Percentiles rank a stretch among this genome's conserved stretches.
Evolutionary conservation across 768 basidiomycete species (phyloP).

Genomic region (Strobilomyces echinocephalus): DNA sequence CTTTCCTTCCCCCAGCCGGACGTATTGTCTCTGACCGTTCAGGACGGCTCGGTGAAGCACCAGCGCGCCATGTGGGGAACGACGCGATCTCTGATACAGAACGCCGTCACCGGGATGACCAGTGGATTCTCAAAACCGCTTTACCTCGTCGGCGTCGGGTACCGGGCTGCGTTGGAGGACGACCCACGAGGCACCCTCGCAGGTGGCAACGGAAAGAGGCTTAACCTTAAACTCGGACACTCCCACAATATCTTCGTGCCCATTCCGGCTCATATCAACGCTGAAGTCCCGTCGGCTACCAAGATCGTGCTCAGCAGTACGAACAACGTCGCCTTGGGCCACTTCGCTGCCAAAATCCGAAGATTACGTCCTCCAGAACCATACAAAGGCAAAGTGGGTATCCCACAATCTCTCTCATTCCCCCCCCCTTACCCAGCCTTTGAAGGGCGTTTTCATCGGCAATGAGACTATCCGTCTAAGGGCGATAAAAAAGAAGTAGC

Average conservation of each 20-base stretch:
- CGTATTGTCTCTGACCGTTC: constrained; percentile 37
- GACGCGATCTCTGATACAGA: constrained; percentile 82
- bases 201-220: constrained; percentile 57
- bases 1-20: constrained; percentile 33
- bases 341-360: constrained; percentile 84
- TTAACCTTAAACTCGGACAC: constrained; percentile 91
- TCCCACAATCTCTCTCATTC: neutral
- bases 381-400: constrained; percentile 92
- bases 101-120: constrained; percentile 87
- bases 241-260: constrained; percentile 83
- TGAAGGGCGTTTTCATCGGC: constrained; percentile 90
- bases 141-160: constrained; percentile 92
- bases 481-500: constrained; percentile 92
- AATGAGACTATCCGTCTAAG: constrained; percentile 88
- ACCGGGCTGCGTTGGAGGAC: constrained; percentile 80
- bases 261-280: constrained; percentile 77
- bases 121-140: constrained; percentile 80
- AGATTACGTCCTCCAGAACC: constrained; percentile 88
- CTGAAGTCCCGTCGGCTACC: constrained; percentile 75
- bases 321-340: constrained; percentile 83
- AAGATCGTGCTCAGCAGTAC: constrained; percentile 78
- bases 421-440: constrained; percentile 2
- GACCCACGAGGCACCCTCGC: constrained; percentile 60
- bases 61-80: constrained; percentile 96
- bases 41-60: constrained; percentile 61